A percentile compares a stretch with the other conserved stretches of the same genome.
Evolutionary conservation across 2,329 filamentous ascomycete species (phyloP).

Genomic region (Fusarium setosum): DNA sequence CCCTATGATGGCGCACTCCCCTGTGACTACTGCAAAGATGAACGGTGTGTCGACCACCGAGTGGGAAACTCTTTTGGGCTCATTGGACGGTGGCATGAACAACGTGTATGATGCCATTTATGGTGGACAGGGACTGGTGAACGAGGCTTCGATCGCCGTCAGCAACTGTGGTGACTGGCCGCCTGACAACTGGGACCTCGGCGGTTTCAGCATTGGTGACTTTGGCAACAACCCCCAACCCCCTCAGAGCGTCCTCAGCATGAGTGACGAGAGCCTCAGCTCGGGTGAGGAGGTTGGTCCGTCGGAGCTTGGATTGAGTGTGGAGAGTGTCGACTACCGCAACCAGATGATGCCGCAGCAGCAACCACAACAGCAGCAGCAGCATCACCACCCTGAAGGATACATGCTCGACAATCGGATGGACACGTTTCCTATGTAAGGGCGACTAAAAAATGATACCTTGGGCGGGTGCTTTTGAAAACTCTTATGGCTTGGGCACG

Average conservation of each 20-base stretch:
- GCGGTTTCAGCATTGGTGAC: conserved; percentile 63
- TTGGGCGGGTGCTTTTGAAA: conserved; percentile 25
- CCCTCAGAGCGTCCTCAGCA: conserved; percentile 65
- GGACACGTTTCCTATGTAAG: conserved; percentile 40
- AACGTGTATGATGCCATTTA: conserved; percentile 91
- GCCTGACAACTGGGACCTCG: conserved; percentile 67
- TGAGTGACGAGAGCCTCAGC: conserved; percentile 69
- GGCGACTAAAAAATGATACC: conserved; percentile 32
- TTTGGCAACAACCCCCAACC: conserved; percentile 54
- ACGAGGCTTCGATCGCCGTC: conserved; percentile 59
- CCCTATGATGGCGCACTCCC: conserved; percentile 43
- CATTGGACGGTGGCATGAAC: conserved; percentile 81
- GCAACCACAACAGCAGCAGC: neutral
- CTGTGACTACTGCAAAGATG: conserved; percentile 45
- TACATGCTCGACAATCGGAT: conserved; percentile 41
- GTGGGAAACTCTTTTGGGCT: conserved; percentile 85
- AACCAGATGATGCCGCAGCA: conserved; percentile 42
- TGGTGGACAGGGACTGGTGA: conserved; percentile 67
- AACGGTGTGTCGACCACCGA: conserved; percentile 71
- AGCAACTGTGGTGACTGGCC: conserved; percentile 61
- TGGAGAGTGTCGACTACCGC: conserved; percentile 50
- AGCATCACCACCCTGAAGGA: conserved; percentile 26
- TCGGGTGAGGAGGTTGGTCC: conserved; percentile 63
- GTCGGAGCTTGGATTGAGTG: conserved; percentile 58
- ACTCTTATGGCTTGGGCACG: conserved; percentile 9